phyloP scores from a whole-genome alignment of 1,284 basidiomycete species.

The Pyrrhoderma noxium region DNA sequence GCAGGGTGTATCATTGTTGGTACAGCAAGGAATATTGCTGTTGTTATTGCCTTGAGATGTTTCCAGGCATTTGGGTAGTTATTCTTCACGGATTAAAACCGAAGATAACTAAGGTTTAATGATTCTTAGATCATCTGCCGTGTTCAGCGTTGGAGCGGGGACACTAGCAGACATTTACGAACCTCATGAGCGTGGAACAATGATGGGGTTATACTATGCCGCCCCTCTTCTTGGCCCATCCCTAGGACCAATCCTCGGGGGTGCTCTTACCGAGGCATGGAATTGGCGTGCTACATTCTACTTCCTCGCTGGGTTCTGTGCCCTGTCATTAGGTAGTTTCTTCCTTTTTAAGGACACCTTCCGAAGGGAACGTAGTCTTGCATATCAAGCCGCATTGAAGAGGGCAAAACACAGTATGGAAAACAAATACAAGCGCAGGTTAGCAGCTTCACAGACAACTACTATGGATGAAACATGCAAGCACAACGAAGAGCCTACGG shows the following conservation, averaged over 20 bases:
- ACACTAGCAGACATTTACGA: constrained; percentile 81
- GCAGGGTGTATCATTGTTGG: constrained; percentile 62
- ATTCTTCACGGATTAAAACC: neutral
- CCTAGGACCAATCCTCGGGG: constrained; percentile 65
- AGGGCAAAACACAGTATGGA: constrained; percentile 16
- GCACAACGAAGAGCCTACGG: neutral
- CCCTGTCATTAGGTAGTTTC: constrained; percentile 50
- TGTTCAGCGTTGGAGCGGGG: constrained; percentile 73
- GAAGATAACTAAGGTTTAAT: constrained; percentile 3
- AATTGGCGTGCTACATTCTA: constrained; percentile 78
- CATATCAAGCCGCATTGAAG: constrained; percentile 59
- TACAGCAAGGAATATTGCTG: constrained; percentile 47
- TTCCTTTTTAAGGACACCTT: constrained; percentile 76
- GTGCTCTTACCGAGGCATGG: constrained; percentile 60
- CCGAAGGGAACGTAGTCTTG: constrained; percentile 69
- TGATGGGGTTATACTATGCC: constrained; percentile 72
- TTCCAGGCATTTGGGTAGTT: constrained; percentile 59
- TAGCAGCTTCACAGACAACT: constrained; percentile 13
- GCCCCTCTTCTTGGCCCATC: constrained; percentile 55
- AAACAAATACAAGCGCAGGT: constrained; percentile 13
- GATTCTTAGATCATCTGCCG: constrained; percentile 58
- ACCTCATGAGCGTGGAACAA: constrained; percentile 68
- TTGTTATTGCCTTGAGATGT: constrained; percentile 69
- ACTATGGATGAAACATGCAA: constrained; percentile 16
- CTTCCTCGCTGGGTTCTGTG: constrained; percentile 65